phyloP scores from a whole-genome alignment of 2,329 filamentous ascomycete species.

The Xylariaceae sp. region DNA sequence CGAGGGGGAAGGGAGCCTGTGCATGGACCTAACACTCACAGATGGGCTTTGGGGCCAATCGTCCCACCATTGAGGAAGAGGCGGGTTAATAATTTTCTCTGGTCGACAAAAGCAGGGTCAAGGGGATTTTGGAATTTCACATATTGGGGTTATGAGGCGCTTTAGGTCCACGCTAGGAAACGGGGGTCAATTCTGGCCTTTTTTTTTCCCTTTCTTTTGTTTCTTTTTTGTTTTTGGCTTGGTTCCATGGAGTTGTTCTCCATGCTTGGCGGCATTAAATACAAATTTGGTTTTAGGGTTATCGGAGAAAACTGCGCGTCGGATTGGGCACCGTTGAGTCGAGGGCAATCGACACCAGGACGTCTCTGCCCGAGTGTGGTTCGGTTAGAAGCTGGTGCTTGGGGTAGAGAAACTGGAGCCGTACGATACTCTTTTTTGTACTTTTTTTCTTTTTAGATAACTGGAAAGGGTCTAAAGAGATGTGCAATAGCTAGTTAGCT shows the following conservation, averaged over 20 bases:
- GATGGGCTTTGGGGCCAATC: constrained; percentile 12
- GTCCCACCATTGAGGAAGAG: constrained; percentile 12
- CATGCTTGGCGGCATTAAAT: constrained; percentile 6
- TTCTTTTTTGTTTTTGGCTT: not conserved
- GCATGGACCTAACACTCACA: constrained; percentile 15
- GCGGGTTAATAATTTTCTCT: constrained; percentile 17
- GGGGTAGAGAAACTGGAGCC: constrained; percentile 18
- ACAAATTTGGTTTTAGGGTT: constrained; percentile 5
- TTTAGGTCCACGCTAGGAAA: constrained; percentile 20
- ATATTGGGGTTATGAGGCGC: constrained; percentile 15
- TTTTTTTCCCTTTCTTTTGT: not conserved
- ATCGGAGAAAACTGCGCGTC: constrained; percentile 7
- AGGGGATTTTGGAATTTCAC: constrained; percentile 18
- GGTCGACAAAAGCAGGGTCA: constrained; percentile 17
- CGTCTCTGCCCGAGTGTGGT: constrained; percentile 1
- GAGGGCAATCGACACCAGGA: constrained; percentile 6
- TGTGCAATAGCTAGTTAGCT: constrained; percentile 5
- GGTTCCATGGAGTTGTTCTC: not conserved
- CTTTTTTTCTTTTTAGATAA: not conserved
- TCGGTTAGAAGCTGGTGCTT: constrained; percentile 5
- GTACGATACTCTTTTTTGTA: not conserved
- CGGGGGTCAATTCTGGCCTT: constrained; percentile 23
- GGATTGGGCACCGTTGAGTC: constrained; percentile 14
- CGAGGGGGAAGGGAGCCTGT: constrained; percentile 12
- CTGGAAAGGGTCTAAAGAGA: constrained; percentile 3